These are phyloP conservation scores for Sporormia fimetaria DNA, from an alignment of 495 filamentous ascomycete species.

Conservation along the genomic window DNA sequence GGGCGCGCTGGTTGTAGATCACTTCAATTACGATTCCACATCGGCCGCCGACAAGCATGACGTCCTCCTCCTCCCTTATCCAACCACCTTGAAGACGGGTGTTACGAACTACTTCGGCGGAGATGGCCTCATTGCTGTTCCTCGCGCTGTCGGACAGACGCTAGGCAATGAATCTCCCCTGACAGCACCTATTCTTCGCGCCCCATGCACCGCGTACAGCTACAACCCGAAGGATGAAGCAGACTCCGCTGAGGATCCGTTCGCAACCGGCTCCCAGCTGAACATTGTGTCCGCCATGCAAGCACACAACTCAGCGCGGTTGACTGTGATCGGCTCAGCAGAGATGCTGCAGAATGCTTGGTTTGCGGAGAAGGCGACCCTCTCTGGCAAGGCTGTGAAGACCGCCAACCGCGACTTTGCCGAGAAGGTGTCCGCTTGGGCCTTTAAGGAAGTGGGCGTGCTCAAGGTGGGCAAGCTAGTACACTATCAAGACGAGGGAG, in stretches of 20 bases:
- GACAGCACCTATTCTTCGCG: slow-evolving; percentile 68
- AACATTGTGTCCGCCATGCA: slow-evolving; percentile 73
- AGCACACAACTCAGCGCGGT: slow-evolving; percentile 82
- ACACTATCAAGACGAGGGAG: slow-evolving; percentile 58
- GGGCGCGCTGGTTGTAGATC: slow-evolving; percentile 73
- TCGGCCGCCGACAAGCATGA: slow-evolving; percentile 76
- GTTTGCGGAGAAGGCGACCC: slow-evolving; percentile 66
- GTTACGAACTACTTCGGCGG: slow-evolving; percentile 71
- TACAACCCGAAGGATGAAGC: slow-evolving; percentile 89
- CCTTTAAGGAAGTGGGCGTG: slow-evolving; percentile 88
- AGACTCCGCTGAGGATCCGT: slow-evolving; percentile 63
- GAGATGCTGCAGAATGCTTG: slow-evolving; percentile 83
- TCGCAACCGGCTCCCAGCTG: slow-evolving; percentile 72
- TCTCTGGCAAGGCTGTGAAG: slow-evolving; percentile 36
- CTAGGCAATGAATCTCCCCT: slow-evolving; percentile 65
- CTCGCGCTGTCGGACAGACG: slow-evolving; percentile 64
- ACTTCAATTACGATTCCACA: slow-evolving; percentile 80
- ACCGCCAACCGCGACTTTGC: slow-evolving; percentile 80
- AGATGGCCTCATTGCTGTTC: slow-evolving; percentile 64
- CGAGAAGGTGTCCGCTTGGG: slow-evolving; percentile 72
- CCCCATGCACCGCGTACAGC: slow-evolving; percentile 72
- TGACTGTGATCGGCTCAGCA: slow-evolving; percentile 73
- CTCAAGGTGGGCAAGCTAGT: slow-evolving; percentile 72
- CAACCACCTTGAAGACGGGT: slow-evolving; percentile 49
- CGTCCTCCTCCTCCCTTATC: slow-evolving; percentile 64